Base-by-base conservation (phyloP, 257 asterid species). In the Cruciata laevipes region DNA sequence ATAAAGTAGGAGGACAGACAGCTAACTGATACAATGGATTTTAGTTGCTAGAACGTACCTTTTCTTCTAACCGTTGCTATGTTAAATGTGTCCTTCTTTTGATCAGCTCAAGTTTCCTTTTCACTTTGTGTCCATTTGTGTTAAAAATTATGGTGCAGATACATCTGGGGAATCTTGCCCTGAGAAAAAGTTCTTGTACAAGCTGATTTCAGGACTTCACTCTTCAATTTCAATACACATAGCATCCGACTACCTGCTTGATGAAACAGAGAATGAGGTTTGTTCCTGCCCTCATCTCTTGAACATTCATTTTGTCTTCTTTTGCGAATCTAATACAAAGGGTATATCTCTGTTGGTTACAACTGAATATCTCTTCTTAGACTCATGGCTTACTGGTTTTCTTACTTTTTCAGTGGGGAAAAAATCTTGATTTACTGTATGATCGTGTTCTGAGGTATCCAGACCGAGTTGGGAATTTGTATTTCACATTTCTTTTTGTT, bases 141-240 rank as follows among this genome's bases (percentile, higher is more conserved):
- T 58, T 33, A 31, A 13, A 69, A 14, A 44, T 74, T 70, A 44
- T 79, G 71, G 62, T 75, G 80, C 80, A 91, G 98, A 91, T 87
- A 63, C 87, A 61, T 73, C 86, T 51, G 98, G 96, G 72, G 95
- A 91, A 84, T 78, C 83, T 67, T 91, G 98, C 69, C 89, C 78
- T 66, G 98, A 91, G 87, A 85, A 83, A 77, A 88, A 84, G 76
- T 90, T 89, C 67, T 60, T 91, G 17, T 91, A 83, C 88, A 89
- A 91, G 81, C 81, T 91, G 75, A 91, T 91, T 73, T 91, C 98
- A 9, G 96, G 96, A 73, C 95, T 91, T 64, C 98, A 91, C 73
- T 81, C 98, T 77, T 91, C 98, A 53, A 91, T 91, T 62, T 91
- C 98, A 51, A 78, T 84, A 71, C 98, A 91, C 78, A 89, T 91